Evolutionary conservation across 345 rosid genomes (phyloP).

Genomic region (Linum tenue): DNA sequence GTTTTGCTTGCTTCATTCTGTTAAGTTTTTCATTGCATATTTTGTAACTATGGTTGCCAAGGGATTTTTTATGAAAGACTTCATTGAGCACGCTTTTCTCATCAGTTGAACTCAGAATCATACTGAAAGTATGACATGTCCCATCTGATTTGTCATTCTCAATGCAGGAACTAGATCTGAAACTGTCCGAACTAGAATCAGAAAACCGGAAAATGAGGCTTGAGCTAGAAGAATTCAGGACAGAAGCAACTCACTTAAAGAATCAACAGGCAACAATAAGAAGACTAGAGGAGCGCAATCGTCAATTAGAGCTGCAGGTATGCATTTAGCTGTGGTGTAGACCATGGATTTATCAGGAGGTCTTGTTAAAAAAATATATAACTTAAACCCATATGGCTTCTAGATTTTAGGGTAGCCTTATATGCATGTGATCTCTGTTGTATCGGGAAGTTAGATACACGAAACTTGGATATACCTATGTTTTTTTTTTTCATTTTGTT

Average conservation of each 20-base stretch:
- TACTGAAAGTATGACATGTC: background rate
- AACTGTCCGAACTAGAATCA: slow-evolving; percentile 75
- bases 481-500: background rate
- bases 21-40: too few relatives aligned
- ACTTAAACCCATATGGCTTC: background rate
- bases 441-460: background rate
- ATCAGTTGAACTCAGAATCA: background rate
- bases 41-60: too few relatives aligned
- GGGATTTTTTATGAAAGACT: too few relatives aligned
- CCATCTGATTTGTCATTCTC: slow-evolving; percentile 1
- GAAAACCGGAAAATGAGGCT: slow-evolving; percentile 95
- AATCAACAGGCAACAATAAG: slow-evolving; percentile 98
- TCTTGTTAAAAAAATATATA: background rate
- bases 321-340: slow-evolving; percentile 8
- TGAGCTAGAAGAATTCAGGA: slow-evolving; percentile 89
- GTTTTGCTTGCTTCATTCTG: too few relatives aligned
- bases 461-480: background rate
- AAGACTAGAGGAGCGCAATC: slow-evolving; percentile 94
- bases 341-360: background rate
- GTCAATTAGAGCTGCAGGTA: slow-evolving; percentile 97
- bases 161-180: slow-evolving; percentile 87
- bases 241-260: slow-evolving; percentile 92
- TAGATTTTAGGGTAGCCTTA: background rate
- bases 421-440: background rate
- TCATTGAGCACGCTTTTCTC: background rate